Conservation (phyloP, 2,329 filamentous ascomycete species). For the Hypomyces rosellus region DNA sequence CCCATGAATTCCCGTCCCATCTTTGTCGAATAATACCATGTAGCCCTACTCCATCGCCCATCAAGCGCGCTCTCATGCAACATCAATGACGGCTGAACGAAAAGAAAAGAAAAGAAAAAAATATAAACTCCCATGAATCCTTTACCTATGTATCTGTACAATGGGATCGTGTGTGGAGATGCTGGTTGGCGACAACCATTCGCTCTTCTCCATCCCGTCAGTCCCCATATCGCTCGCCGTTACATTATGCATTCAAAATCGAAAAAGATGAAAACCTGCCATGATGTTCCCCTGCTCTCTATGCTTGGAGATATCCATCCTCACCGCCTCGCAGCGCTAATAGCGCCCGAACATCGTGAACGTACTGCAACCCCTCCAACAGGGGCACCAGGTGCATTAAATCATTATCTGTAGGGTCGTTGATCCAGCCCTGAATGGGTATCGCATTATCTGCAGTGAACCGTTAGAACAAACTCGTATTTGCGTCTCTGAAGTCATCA, state of each 20-base stretch:
- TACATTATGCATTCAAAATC: conserved; percentile 1
- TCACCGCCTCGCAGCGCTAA: conserved; percentile 85
- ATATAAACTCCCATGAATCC: conserved; percentile 9
- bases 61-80: conserved; percentile 10
- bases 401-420: conserved; percentile 94
- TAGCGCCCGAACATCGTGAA: conserved; percentile 88
- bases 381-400: conserved; percentile 87
- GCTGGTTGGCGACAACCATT: conserved; percentile 1
- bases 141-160: conserved; percentile 14
- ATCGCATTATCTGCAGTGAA: conserved; percentile 82
- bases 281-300: conserved; percentile 14
- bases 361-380: conserved; percentile 91
- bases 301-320: conserved; percentile 54
- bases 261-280: conserved; percentile 4
- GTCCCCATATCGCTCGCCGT: background rate
- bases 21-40: conserved; percentile 4
- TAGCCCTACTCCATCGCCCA: conserved; percentile 9
- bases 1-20: conserved; percentile 13
- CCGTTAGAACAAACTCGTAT: background rate
- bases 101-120: background rate
- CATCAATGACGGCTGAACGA: background rate
- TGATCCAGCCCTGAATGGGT: conserved; percentile 99
- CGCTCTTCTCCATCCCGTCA: background rate
- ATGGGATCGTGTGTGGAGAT: background rate
- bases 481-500: background rate